These are phyloP conservation scores for Vitis hybrid DNA, from an alignment of 177 flowering plant genomes.

Conservation along the genomic window DNA sequence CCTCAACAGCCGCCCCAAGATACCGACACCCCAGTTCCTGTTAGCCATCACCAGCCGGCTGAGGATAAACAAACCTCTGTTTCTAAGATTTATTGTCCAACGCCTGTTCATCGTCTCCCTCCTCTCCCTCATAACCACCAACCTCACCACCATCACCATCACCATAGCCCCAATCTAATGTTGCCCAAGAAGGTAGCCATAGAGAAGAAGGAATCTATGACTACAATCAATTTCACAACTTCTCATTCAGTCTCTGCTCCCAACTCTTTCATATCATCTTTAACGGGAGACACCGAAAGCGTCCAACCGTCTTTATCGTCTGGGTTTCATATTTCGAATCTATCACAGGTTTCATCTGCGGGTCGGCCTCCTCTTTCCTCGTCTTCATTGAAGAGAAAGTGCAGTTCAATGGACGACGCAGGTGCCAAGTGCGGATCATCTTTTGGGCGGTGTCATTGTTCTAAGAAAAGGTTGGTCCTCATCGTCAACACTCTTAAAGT, in stretches of 20 bases:
- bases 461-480: constrained; percentile 57
- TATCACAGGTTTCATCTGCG: constrained; percentile 50
- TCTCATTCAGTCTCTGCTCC: constrained; percentile 51
- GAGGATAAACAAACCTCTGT: constrained; percentile 21
- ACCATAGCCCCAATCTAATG: not conserved
- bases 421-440: constrained; percentile 42
- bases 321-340: constrained; percentile 58
- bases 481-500: not conserved
- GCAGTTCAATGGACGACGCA: constrained; percentile 60
- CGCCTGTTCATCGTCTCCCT: constrained; percentile 42
- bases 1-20: not conserved
- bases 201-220: constrained; percentile 35
- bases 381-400: constrained; percentile 72
- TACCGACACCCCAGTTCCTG: not conserved
- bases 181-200: constrained; percentile 7
- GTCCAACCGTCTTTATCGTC: constrained; percentile 54
- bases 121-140: constrained; percentile 38
- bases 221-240: constrained; percentile 52
- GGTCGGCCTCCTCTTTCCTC: constrained; percentile 68
- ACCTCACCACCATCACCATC: not conserved
- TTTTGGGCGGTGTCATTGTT: constrained; percentile 61
- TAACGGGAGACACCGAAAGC: constrained; percentile 70
- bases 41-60: not conserved
- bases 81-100: constrained; percentile 32
- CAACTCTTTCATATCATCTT: constrained; percentile 55